These are phyloP conservation scores for Puccinellia tenuiflora DNA, from an alignment of 176 grass and related monocot species.

Conservation along the genomic window DNA sequence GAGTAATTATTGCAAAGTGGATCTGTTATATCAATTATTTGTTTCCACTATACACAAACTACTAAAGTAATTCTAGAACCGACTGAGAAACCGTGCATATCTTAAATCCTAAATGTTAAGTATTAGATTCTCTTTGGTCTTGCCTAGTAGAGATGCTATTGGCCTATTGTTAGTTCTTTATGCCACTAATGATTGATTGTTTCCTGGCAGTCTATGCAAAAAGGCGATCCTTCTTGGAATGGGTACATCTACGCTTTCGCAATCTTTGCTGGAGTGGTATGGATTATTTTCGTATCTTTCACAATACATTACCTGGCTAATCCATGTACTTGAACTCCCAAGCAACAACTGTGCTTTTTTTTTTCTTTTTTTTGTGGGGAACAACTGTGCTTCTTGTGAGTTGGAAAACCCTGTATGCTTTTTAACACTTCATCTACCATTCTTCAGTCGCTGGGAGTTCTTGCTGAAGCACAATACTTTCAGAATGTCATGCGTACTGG, in stretches of 20 bases:
- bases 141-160: neutral
- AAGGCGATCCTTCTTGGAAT: constrained; percentile 71
- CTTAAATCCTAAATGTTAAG: neutral
- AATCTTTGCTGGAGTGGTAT: constrained; percentile 98
- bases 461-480: constrained; percentile 96
- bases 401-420: constrained; percentile 1
- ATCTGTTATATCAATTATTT: neutral
- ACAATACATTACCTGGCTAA: constrained; percentile 6
- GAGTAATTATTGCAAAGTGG: neutral
- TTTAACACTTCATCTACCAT: neutral
- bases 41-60: neutral
- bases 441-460: constrained; percentile 75
- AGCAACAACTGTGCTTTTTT: constrained; percentile 7
- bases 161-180: neutral
- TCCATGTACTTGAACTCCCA: constrained; percentile 8
- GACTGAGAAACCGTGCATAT: neutral
- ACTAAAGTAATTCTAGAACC: neutral
- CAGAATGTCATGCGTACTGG: constrained; percentile 98
- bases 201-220: constrained; percentile 80
- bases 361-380: too few species aligned
- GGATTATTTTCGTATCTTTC: constrained; percentile 26
- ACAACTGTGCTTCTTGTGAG: neutral
- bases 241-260: constrained; percentile 93
- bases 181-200: neutral
- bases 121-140: neutral